These are phyloP conservation scores for Podospora pseudocomata DNA, from an alignment of 495 filamentous ascomycete genomes.

Conservation along the genomic window DNA sequence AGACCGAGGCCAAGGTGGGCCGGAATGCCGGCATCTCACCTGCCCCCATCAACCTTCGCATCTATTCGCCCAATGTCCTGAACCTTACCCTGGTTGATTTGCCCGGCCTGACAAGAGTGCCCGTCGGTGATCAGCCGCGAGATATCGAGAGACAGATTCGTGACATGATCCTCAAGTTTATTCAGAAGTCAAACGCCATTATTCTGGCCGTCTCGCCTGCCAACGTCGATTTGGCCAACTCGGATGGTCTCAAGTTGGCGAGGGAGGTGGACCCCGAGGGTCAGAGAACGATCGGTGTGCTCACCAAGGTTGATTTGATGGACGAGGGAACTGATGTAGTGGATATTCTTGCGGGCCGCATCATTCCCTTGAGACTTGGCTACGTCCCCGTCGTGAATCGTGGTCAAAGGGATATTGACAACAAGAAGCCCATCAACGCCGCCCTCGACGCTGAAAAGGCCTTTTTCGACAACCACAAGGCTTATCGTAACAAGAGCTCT, in stretches of 20 bases:
- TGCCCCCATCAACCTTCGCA: slow-evolving; percentile 91
- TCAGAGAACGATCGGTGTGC: slow-evolving; percentile 95
- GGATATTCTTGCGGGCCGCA: slow-evolving; percentile 96
- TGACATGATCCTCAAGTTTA: slow-evolving; percentile 99
- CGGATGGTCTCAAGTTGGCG: slow-evolving; percentile 93
- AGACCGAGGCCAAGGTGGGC: slow-evolving; percentile 95
- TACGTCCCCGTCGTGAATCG: slow-evolving; percentile 99
- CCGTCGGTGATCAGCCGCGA: slow-evolving; percentile 95
- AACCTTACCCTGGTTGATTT: slow-evolving; percentile 97
- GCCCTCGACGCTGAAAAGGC: slow-evolving; percentile 93
- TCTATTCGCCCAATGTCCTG: slow-evolving; percentile 97
- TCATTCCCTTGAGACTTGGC: slow-evolving; percentile 91
- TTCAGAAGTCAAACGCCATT: slow-evolving; percentile 96
- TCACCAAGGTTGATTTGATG: slow-evolving; percentile 99
- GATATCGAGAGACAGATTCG: slow-evolving; percentile 97
- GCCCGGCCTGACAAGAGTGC: slow-evolving; percentile 95
- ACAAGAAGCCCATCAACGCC: slow-evolving; percentile 87
- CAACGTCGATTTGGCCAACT: slow-evolving; percentile 97
- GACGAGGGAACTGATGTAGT: slow-evolving; percentile 99
- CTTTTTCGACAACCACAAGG: slow-evolving; percentile 98
- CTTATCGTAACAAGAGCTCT: slow-evolving; percentile 95
- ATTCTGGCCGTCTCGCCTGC: slow-evolving; percentile 94
- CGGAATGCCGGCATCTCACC: slow-evolving; percentile 95
- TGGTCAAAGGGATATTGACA: slow-evolving; percentile 98
- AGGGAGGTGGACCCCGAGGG: slow-evolving; percentile 97